Evolutionary conservation across 495 filamentous ascomycete species (phyloP), one percentile per base, ranked within the genome.

Genomic region (Hypoxylon fragiforme): DNA sequence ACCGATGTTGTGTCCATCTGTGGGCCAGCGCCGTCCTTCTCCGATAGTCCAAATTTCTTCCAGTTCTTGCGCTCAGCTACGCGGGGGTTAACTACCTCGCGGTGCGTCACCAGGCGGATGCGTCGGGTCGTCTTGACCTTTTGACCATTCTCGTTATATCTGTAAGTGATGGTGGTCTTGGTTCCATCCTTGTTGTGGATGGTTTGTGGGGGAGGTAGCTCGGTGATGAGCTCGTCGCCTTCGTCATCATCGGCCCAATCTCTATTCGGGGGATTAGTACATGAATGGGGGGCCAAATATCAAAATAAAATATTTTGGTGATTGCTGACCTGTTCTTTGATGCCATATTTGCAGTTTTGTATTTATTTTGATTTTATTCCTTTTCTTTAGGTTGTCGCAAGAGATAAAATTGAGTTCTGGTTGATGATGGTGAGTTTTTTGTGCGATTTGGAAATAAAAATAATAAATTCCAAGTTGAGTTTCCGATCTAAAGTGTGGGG

Each of bases 241-340:
- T 95, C 90, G 50, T 84, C 81, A 66, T 97, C 94, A 77, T 97
- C 95, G 67, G 94, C 95, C 94, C 94, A 98, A 81, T 97, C 79
- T 63, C 75, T 76, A 61, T 71, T 71, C 14, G 49, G 37, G 8
- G 41, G 2, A 38, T 52, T 52, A 59, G 57, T 40, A 35, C 3
- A 22, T 39, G 12, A 18, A 31, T 42, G 21, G 30, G 16, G 9
- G 9, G 36, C 31, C 7, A 49, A 26, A 1, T 28, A 4, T 4
- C 18, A 7, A 3, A 43, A 26, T 21, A 36, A 22, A 11, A 14
- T 1, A 46, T 30, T 6, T 12, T 2, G 3, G 9, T 11, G 8
- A 16, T 3, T 6, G 39, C 43, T 44, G 16, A 57, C 54, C 37
- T 57, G 36, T 53, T 57, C 32, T 47, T 62, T 7, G 59, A 40